A percentile compares a stretch with the other conserved stretches of the same genome.
phyloP scores from a whole-genome alignment of 2,329 filamentous ascomycete genomes.

The Colletotrichum sp. region DNA sequence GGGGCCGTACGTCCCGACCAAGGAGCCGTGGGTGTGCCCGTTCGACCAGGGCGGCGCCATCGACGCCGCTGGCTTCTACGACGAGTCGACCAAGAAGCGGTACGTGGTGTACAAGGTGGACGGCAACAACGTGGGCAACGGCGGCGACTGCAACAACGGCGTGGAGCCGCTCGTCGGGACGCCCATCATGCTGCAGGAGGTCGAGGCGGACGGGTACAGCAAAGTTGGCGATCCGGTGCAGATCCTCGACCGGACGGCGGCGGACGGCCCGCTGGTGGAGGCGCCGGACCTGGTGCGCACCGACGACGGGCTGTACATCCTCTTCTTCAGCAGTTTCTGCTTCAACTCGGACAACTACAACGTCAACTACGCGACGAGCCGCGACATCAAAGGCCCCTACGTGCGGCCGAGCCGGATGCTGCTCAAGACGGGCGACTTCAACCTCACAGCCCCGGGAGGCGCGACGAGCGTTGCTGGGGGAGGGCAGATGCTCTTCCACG shows the following conservation, averaged over 20 bases:
- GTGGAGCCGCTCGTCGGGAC: slow-evolving; percentile 47
- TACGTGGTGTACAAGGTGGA: slow-evolving; percentile 73
- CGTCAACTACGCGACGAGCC: slow-evolving; percentile 61
- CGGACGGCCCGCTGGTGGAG: slow-evolving; percentile 63
- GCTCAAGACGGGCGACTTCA: slow-evolving; percentile 40
- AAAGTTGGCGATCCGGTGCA: slow-evolving; percentile 52
- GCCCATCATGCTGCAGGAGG: slow-evolving; percentile 61
- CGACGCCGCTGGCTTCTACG: slow-evolving; percentile 64
- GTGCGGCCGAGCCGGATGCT: slow-evolving; percentile 32
- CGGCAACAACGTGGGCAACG: slow-evolving; percentile 57
- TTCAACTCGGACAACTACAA: slow-evolving; percentile 60
- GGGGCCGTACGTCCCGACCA: slow-evolving; percentile 58
- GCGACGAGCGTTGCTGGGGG: slow-evolving; percentile 37
- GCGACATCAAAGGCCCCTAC: slow-evolving; percentile 41
- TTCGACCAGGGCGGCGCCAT: slow-evolving; percentile 63
- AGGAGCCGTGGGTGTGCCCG: slow-evolving; percentile 57
- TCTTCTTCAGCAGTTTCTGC: slow-evolving; percentile 69
- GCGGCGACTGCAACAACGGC: slow-evolving; percentile 51
- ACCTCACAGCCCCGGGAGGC: slow-evolving; percentile 45
- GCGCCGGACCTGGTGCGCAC: slow-evolving; percentile 60
- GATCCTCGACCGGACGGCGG: slow-evolving; percentile 48
- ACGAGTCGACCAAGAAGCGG: slow-evolving; percentile 52
- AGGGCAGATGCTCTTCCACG: slow-evolving; percentile 38
- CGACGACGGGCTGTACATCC: slow-evolving; percentile 55
- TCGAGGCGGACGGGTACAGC: slow-evolving; percentile 56